Evolutionary conservation across 352 stramenopile species (phyloP).

Genomic region (Phytophthora fragariaefolia): DNA sequence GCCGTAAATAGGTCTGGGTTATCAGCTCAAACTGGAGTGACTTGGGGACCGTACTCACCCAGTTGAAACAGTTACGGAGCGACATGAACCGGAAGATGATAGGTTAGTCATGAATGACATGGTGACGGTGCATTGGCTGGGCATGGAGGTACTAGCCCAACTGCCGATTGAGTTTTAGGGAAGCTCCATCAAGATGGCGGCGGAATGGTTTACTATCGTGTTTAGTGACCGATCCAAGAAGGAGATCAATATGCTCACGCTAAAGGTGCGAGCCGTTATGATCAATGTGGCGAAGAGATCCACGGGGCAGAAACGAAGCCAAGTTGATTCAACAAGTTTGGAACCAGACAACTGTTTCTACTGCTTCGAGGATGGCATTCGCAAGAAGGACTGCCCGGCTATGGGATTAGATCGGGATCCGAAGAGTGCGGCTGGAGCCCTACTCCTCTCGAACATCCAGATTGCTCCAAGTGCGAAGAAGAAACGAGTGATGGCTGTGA

Average conservation of each 20-base stretch:
- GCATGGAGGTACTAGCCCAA: background rate
- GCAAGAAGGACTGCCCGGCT: background rate
- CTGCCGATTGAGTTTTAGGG: background rate
- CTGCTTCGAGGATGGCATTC: background rate
- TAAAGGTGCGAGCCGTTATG: background rate
- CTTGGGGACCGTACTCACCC: background rate
- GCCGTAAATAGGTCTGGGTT: background rate
- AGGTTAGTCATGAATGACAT: background rate
- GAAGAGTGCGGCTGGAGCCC: background rate
- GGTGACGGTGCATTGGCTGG: background rate
- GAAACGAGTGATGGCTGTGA: too few species aligned
- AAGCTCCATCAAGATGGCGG: background rate
- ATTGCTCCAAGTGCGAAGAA: background rate
- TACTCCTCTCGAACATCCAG: background rate
- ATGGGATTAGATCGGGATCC: background rate
- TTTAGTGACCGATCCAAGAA: background rate
- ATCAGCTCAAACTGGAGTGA: background rate
- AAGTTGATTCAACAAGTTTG: too few species aligned
- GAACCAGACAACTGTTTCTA: background rate
- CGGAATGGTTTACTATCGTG: background rate
- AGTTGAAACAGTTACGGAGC: background rate
- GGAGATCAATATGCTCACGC: background rate
- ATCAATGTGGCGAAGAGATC: background rate
- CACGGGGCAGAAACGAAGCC: background rate
- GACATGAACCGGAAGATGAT: background rate